Conservation (phyloP, 257 asterid species). For the Voacanga thouarsii region DNA sequence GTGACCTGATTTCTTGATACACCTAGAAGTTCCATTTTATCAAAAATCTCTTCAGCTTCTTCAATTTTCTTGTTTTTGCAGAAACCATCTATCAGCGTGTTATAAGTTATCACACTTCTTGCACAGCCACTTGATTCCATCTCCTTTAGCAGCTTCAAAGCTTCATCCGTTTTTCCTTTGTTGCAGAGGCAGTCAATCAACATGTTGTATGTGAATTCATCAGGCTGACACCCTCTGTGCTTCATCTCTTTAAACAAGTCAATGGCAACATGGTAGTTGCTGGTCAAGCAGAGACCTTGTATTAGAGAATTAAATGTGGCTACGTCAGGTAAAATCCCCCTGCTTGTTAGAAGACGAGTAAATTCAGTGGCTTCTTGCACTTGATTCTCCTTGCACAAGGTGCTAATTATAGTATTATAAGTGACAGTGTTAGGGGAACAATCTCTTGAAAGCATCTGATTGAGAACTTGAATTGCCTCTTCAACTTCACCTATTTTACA, state of each 20-base stretch:
- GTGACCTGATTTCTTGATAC: slow-evolving; percentile 71
- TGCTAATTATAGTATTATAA: slow-evolving; percentile 67
- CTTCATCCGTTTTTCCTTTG: slow-evolving; percentile 65
- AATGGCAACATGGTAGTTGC: slow-evolving; percentile 48
- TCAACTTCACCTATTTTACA: slow-evolving; percentile 63
- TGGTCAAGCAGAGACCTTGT: slow-evolving; percentile 63
- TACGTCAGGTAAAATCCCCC: slow-evolving; percentile 68
- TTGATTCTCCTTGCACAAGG: slow-evolving; percentile 71
- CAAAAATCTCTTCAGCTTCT: slow-evolving; percentile 87
- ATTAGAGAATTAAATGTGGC: slow-evolving; percentile 77
- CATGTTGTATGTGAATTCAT: slow-evolving; percentile 85
- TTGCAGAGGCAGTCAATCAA: slow-evolving; percentile 67
- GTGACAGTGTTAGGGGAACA: slow-evolving; percentile 73
- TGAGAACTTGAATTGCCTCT: slow-evolving; percentile 69
- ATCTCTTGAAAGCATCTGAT: slow-evolving; percentile 69
- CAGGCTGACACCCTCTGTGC: slow-evolving; percentile 72
- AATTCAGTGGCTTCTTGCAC: slow-evolving; percentile 79
- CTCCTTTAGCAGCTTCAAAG: slow-evolving; percentile 61
- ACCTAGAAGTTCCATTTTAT: slow-evolving; percentile 84
- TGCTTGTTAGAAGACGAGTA: slow-evolving; percentile 50
- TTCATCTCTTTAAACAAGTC: slow-evolving; percentile 75
- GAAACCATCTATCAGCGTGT: slow-evolving; percentile 73
- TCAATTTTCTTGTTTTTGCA: slow-evolving; percentile 71
- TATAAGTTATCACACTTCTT: slow-evolving; percentile 65
- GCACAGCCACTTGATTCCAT: slow-evolving; percentile 86